Conservation (phyloP, 345 rosid genomes). For the Salix exigua region DNA sequence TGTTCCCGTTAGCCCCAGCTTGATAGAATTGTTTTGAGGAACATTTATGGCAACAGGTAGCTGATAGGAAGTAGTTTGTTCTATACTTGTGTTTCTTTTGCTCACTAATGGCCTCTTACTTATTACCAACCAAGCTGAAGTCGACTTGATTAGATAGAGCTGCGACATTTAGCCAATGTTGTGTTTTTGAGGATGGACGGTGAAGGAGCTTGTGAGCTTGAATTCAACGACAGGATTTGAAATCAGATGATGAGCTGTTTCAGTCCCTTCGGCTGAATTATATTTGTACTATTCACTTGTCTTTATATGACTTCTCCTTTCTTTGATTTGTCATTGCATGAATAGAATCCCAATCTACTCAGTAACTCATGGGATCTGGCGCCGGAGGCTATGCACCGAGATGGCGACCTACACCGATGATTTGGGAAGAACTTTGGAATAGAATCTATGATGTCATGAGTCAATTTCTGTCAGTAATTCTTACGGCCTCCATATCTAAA, state of each 20-base stretch:
- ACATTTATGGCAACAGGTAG: conserved; percentile 20
- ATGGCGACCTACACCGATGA: background rate
- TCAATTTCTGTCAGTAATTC: background rate
- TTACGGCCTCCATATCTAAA: background rate
- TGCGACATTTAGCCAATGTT: conserved; percentile 6
- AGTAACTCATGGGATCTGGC: background rate
- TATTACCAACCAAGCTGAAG: conserved; percentile 1
- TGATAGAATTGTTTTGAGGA: conserved; percentile 15
- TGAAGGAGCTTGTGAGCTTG: background rate
- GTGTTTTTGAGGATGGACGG: conserved; percentile 12
- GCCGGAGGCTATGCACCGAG: background rate
- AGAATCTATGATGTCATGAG: background rate
- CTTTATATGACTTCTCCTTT: conserved; percentile 4
- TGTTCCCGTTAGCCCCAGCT: conserved; percentile 12
- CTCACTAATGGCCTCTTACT: background rate
- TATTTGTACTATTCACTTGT: conserved; percentile 18
- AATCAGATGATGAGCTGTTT: background rate
- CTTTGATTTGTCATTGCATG: conserved; percentile 7
- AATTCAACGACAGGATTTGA: conserved; percentile 1
- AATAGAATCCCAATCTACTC: background rate
- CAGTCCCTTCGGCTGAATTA: conserved; percentile 1
- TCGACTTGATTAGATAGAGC: conserved; percentile 19
- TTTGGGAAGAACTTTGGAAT: background rate
- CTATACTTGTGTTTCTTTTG: conserved; percentile 9
- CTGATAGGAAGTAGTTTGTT: conserved; percentile 20